phyloP scores from a whole-genome alignment of 129 eudicot species.

The Smallanthus sonchifolius region DNA sequence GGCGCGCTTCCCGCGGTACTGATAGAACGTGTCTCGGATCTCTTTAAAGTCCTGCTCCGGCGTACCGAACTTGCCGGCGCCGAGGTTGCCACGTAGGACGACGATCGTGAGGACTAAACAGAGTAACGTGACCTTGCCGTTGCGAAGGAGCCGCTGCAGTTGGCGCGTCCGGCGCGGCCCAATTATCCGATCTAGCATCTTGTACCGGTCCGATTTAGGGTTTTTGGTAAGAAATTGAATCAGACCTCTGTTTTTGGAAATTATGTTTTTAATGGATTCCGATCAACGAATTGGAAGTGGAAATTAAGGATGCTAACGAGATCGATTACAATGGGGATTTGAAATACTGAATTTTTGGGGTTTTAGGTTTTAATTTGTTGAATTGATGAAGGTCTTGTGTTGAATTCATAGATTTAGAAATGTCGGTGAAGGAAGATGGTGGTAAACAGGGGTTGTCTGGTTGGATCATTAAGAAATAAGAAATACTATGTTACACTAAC shows the following conservation, averaged over 20 bases:
- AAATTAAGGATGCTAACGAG: background rate
- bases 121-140: slow-evolving; percentile 65
- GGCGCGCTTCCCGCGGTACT: slow-evolving; percentile 45
- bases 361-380: slow-evolving; percentile 15
- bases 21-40: slow-evolving; percentile 54
- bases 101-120: slow-evolving; percentile 64
- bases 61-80: slow-evolving; percentile 81
- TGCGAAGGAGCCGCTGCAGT: slow-evolving; percentile 43
- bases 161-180: slow-evolving; percentile 60
- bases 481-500: background rate
- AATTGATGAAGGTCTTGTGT: background rate
- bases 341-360: background rate
- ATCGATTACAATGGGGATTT: slow-evolving; percentile 3
- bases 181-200: slow-evolving; percentile 52
- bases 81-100: slow-evolving; percentile 66
- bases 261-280: background rate
- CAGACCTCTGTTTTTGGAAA: background rate
- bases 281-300: background rate
- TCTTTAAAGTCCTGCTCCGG: slow-evolving; percentile 75
- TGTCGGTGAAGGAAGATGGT: slow-evolving; percentile 36
- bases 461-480: slow-evolving; percentile 21
- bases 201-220: slow-evolving; percentile 1
- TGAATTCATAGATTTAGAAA: slow-evolving; percentile 19
- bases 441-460: slow-evolving; percentile 26
- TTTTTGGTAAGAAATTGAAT: slow-evolving; percentile 8